Evolutionary conservation across 2,329 filamentous ascomycete genomes (phyloP).

Genomic region (Cercospora berteroae): DNA sequence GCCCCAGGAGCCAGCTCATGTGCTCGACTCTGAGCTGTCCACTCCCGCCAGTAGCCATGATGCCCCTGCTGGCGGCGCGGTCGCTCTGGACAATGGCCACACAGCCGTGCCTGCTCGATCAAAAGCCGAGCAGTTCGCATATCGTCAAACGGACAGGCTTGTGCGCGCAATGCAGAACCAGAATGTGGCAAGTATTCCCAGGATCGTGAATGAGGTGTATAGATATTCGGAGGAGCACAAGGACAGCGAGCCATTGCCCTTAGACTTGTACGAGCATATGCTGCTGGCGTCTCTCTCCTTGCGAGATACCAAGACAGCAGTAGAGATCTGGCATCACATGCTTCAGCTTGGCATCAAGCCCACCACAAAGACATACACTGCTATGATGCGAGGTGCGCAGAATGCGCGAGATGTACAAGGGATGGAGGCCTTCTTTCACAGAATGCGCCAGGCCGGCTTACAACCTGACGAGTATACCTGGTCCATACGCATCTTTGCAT

Average conservation of each 20-base stretch:
- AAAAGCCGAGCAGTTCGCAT: constrained; percentile 15
- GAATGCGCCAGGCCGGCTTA: constrained; percentile 57
- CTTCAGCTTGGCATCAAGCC: constrained; percentile 56
- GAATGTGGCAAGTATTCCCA: neutral
- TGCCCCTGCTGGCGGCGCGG: neutral
- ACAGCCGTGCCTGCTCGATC: neutral
- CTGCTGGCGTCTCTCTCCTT: constrained; percentile 50
- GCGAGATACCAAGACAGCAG: constrained; percentile 43
- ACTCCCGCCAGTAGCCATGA: neutral
- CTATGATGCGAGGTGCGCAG: constrained; percentile 70
- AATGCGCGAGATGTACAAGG: constrained; percentile 57
- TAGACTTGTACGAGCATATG: constrained; percentile 42
- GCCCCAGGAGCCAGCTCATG: neutral
- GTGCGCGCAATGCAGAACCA: constrained; percentile 10
- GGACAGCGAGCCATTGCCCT: constrained; percentile 19
- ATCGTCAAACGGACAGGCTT: constrained; percentile 10
- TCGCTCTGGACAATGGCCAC: neutral
- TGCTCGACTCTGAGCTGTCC: neutral
- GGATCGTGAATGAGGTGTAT: constrained; percentile 14
- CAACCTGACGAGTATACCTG: constrained; percentile 65
- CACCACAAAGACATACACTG: constrained; percentile 65
- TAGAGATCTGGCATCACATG: constrained; percentile 60
- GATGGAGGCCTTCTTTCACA: constrained; percentile 66
- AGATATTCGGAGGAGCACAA: constrained; percentile 8
- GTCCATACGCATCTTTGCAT: constrained; percentile 66